Conservation (phyloP, 257 asterid genomes). For the Rubia yunnanensis region DNA sequence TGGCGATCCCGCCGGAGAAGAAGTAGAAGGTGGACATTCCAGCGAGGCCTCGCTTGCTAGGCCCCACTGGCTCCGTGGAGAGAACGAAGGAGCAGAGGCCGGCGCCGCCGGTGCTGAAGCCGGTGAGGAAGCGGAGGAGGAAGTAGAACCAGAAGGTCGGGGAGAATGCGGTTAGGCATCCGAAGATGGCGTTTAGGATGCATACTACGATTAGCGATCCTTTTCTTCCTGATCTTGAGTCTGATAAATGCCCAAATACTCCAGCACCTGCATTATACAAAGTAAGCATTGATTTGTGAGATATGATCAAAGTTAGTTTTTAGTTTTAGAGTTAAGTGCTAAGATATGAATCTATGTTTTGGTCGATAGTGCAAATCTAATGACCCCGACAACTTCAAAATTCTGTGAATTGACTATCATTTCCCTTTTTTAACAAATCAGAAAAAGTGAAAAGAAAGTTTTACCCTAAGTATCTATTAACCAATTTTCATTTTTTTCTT, state of each 20-base stretch:
- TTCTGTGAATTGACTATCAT: too few species aligned
- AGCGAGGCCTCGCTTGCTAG: conserved; percentile 55
- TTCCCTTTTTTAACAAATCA: too few species aligned
- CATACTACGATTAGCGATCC: conserved; percentile 66
- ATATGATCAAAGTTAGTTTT: background rate
- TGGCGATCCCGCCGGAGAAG: conserved; percentile 75
- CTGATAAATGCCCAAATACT: conserved; percentile 85
- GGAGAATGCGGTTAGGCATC: conserved; percentile 62
- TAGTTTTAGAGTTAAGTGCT: too few species aligned
- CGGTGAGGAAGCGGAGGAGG: conserved; percentile 59
- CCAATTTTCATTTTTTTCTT: too few species aligned
- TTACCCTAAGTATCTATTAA: too few species aligned
- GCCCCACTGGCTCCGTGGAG: conserved; percentile 84
- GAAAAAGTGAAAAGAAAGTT: too few species aligned
- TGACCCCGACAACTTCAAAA: too few species aligned
- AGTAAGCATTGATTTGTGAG: background rate
- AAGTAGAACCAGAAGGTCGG: conserved; percentile 52
- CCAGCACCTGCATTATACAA: conserved; percentile 73
- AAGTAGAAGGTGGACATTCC: conserved; percentile 95
- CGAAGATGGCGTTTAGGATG: conserved; percentile 59
- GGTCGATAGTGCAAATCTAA: too few species aligned
- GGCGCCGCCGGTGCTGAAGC: conserved; percentile 84
- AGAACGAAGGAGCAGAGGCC: conserved; percentile 89
- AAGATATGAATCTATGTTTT: too few species aligned
- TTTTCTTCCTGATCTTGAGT: conserved; percentile 69